phyloP scores from a whole-genome alignment of 768 basidiomycete genomes.

The Paxillus involutus region DNA sequence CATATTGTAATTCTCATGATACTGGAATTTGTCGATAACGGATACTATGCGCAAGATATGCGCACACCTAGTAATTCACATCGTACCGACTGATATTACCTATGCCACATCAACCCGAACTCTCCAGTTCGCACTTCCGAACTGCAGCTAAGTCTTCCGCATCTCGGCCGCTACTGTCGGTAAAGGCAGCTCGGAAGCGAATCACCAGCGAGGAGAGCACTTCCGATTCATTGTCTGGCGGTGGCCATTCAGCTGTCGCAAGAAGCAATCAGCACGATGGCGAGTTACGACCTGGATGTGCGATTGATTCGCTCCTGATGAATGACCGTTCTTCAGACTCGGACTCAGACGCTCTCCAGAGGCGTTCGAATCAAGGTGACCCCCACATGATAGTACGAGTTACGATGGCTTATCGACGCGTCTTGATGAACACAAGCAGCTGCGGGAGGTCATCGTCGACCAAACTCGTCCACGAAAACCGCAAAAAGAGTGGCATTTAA shows the following conservation, averaged over 20 bases:
- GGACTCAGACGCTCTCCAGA: slow-evolving; percentile 7
- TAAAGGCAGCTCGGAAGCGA: slow-evolving; percentile 20
- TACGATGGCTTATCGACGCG: background rate
- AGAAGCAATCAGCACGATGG: slow-evolving; percentile 6
- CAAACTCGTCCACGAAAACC: background rate
- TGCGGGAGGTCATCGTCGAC: background rate
- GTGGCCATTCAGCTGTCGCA: background rate
- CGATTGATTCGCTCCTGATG: background rate
- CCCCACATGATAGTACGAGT: background rate
- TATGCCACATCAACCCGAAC: background rate
- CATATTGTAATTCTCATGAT: too few species aligned
- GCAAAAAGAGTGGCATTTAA: slow-evolving; percentile 18
- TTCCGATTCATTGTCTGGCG: slow-evolving; percentile 13
- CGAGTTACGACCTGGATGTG: slow-evolving; percentile 4
- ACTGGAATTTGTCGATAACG: too few species aligned
- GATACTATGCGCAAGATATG: too few species aligned
- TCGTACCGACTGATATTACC: slow-evolving; percentile 6
- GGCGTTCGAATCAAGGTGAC: slow-evolving; percentile 3
- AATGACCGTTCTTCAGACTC: slow-evolving; percentile 12
- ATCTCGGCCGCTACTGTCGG: background rate
- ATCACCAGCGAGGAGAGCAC: background rate
- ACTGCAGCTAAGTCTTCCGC: background rate
- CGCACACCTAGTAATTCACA: background rate
- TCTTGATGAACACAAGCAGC: slow-evolving; percentile 3
- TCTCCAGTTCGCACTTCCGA: background rate